A percentile compares a stretch with the other conserved stretches of the same genome.
phyloP scores from a whole-genome alignment of 2,329 filamentous ascomycete genomes.

The Sporothrix brasiliensis region DNA sequence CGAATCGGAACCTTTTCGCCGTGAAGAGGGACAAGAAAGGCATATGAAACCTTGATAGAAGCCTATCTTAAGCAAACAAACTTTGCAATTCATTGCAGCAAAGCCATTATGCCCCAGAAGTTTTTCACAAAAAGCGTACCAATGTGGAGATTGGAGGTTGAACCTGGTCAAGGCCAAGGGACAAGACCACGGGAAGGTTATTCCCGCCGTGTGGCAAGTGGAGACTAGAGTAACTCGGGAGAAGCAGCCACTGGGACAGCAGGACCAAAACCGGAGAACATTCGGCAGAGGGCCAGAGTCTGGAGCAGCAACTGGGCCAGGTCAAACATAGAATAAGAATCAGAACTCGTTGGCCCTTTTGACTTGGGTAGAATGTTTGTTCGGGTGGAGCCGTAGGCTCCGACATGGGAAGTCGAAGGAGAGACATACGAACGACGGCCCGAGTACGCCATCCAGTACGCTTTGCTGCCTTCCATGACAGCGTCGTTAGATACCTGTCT shows the following conservation, averaged over 20 bases:
- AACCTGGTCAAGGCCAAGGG: background rate
- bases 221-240: background rate
- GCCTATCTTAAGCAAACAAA: background rate
- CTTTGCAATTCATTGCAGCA: background rate
- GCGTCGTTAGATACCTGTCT: no score
- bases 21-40: background rate
- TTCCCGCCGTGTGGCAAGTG: constrained; percentile 20
- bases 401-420: no score
- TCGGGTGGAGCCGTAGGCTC: no score
- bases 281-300: background rate
- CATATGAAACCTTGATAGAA: background rate
- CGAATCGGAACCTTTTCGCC: constrained; percentile 1
- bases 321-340: background rate
- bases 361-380: background rate
- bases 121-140: background rate
- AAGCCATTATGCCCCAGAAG: background rate
- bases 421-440: background rate
- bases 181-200: constrained; percentile 22
- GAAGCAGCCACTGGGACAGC: background rate
- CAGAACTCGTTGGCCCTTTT: background rate
- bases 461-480: no score
- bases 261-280: constrained; percentile 6
- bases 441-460: no score
- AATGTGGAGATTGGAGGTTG: background rate
- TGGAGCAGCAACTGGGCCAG: background rate